These are phyloP conservation scores for Exobasidium cylindrosporum DNA, from an alignment of 1,284 basidiomycete genomes.

Conservation along the genomic window DNA sequence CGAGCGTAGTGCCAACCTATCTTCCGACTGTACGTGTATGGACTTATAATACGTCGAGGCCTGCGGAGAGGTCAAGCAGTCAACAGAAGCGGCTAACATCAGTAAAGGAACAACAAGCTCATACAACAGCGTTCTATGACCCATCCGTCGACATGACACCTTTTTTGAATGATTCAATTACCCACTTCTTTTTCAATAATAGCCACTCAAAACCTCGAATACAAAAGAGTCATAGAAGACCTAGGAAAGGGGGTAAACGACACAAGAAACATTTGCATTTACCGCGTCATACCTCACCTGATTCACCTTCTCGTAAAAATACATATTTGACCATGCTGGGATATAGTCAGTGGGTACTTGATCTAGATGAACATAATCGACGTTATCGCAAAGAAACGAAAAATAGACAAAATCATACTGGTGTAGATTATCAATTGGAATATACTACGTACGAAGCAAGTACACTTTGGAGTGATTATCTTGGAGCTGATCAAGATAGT, in stretches of 20 bases:
- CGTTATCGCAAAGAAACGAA: conserved; percentile 16
- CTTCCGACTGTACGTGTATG: conserved; percentile 77
- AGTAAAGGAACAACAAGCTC: not conserved
- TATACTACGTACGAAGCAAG: conserved; percentile 45
- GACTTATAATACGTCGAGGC: conserved; percentile 56
- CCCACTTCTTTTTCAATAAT: conserved; percentile 46
- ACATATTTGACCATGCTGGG: conserved; percentile 71
- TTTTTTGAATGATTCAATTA: conserved; percentile 26
- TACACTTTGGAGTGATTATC: conserved; percentile 43
- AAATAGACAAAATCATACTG: not conserved
- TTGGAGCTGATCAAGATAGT: not conserved
- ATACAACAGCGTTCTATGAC: not conserved
- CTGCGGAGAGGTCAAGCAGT: not conserved
- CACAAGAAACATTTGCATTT: conserved; percentile 58
- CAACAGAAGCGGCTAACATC: not conserved
- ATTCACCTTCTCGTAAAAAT: conserved; percentile 71
- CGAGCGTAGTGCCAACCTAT: conserved; percentile 77
- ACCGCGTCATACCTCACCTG: conserved; percentile 65
- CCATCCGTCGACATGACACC: conserved; percentile 11
- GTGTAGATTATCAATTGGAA: conserved; percentile 39
- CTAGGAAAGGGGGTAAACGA: conserved; percentile 7
- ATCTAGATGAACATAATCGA: conserved; percentile 62
- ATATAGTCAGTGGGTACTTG: conserved; percentile 77
- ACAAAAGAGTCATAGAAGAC: conserved; percentile 1
- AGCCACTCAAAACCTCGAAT: conserved; percentile 20